Percentiles rank a stretch among this genome's conserved stretches.
Conservation (phyloP, 2,329 filamentous ascomycete genomes). For the Apiospora sp. region DNA sequence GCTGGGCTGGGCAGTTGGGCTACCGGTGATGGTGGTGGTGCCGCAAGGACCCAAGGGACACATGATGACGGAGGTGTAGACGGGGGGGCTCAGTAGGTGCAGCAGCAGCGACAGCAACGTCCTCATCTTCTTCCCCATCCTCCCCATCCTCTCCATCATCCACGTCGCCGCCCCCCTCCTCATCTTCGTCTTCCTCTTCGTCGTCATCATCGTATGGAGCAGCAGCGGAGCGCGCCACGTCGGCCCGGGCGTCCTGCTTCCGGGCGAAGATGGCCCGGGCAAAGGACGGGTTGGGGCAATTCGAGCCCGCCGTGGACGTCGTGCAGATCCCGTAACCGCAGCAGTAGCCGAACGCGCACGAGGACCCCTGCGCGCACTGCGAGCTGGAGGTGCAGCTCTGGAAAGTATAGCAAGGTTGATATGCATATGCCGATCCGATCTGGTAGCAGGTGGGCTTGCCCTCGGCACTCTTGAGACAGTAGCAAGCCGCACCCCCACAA, state of each 20-base stretch:
- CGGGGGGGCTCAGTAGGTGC: no score
- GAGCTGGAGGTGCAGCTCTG: background rate
- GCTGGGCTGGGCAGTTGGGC: no score
- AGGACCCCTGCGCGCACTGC: background rate
- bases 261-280: background rate
- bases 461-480: no score
- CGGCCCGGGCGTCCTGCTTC: background rate
- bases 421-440: no score
- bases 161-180: no score
- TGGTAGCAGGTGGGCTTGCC: no score
- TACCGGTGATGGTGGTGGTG: background rate
- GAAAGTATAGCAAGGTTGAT: no score
- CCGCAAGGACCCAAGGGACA: background rate
- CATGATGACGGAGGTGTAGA: background rate
- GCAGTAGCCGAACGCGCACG: background rate
- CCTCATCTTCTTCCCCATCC: no score
- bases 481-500: no score
- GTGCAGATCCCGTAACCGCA: background rate
- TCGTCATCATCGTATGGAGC: background rate
- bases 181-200: background rate
- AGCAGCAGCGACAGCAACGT: no score
- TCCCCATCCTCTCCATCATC: background rate
- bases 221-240: background rate
- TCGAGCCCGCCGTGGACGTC: fast-evolving
- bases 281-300: background rate